These are phyloP conservation scores for Diatrype stigma DNA, from an alignment of 2,329 filamentous ascomycete species.

Conservation along the genomic window DNA sequence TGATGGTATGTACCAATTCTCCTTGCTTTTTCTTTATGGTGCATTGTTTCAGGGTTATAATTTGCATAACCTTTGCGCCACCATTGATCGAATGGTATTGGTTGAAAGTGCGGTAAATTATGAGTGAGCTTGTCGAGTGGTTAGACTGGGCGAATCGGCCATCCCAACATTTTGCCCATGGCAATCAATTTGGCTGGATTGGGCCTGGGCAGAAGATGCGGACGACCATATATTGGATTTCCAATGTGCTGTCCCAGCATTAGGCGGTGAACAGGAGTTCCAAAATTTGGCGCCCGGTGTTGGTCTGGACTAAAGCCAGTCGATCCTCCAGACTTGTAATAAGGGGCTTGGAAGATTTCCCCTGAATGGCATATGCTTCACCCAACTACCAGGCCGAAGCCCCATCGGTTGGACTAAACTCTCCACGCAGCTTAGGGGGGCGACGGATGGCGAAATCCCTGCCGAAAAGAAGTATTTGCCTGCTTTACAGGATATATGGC, in stretches of 20 bases:
- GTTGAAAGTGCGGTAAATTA: background rate
- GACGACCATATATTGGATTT: no score
- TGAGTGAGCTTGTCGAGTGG: background rate
- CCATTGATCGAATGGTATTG: background rate
- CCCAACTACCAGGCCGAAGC: background rate
- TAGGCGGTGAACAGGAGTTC: no score
- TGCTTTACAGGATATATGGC: no score
- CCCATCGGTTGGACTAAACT: no score
- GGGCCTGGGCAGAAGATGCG: no score
- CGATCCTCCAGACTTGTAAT: background rate
- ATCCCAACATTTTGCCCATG: background rate
- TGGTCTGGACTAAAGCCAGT: background rate
- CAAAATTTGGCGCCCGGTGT: background rate
- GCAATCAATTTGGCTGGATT: background rate
- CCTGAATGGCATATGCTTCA: background rate
- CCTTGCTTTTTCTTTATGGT: background rate
- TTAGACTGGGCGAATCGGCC: background rate
- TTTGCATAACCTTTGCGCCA: background rate
- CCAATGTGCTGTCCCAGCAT: no score
- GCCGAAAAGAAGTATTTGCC: no score
- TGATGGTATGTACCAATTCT: constrained; percentile 52
- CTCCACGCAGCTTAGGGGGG: no score
- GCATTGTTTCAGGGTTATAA: background rate
- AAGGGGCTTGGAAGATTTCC: background rate
- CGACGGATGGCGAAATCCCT: no score